A percentile compares a stretch with the other conserved stretches of the same genome.
Conservation (phyloP, 1,139 yeast genomes). For the Wickerhamomyces sp. region DNA sequence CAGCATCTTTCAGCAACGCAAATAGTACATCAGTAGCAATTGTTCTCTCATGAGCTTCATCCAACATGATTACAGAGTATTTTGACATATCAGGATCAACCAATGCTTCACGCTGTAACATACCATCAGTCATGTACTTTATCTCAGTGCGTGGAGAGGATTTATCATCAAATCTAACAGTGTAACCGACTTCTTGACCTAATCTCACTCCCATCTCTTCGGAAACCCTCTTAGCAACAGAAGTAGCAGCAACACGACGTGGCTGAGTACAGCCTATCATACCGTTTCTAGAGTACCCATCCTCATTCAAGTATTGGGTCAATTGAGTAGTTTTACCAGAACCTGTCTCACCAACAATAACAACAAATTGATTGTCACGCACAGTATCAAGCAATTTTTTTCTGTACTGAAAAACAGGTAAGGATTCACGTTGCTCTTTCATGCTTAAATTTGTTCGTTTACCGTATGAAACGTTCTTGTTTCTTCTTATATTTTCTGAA, state of each 20-base stretch:
- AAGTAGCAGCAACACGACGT: constrained; percentile 67
- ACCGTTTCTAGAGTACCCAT: constrained; percentile 57
- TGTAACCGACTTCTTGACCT: constrained; percentile 64
- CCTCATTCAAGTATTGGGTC: constrained; percentile 82
- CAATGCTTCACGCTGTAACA: constrained; percentile 80
- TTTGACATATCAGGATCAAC: constrained; percentile 65
- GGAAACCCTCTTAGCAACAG: constrained; percentile 65
- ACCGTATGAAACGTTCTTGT: constrained; percentile 44
- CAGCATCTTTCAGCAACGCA: constrained; percentile 76
- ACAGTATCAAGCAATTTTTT: constrained; percentile 53
- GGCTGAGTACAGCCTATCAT: constrained; percentile 72
- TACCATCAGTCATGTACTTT: constrained; percentile 88
- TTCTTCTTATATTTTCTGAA: constrained; percentile 45
- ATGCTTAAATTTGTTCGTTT: constrained; percentile 44
- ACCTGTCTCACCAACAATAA: constrained; percentile 96
- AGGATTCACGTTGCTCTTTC: constrained; percentile 57
- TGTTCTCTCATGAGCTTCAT: constrained; percentile 96
- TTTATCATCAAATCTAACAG: constrained; percentile 60
- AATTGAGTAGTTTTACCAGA: constrained; percentile 96
- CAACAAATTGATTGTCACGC: constrained; percentile 61
- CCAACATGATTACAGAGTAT: constrained; percentile 84
- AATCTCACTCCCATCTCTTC: constrained; percentile 56
- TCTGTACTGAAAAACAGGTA: constrained; percentile 73
- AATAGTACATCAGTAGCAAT: constrained; percentile 90
- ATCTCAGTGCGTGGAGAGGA: constrained; percentile 51